Evolutionary conservation across 176 grass and related monocot genomes (phyloP).

Genomic region (Panicum miliaceum): DNA sequence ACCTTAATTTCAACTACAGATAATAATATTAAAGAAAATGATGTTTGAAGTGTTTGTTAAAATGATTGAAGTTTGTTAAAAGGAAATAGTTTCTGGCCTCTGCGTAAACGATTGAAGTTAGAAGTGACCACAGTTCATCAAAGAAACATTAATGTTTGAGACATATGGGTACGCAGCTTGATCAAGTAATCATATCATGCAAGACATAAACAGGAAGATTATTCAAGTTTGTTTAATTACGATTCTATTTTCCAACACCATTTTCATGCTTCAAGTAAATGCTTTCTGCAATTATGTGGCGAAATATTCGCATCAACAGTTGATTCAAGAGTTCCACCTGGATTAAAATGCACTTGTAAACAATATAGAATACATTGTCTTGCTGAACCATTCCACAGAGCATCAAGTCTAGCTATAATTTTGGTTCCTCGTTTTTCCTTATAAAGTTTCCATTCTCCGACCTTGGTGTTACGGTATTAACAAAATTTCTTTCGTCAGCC

Average conservation of each 20-base stretch:
- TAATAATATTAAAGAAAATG: neutral
- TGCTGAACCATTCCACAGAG: neutral
- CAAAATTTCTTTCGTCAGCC: neutral
- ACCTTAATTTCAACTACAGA: neutral
- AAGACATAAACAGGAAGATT: too few species aligned
- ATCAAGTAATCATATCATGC: neutral
- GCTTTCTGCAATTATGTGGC: neutral
- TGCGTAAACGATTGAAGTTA: neutral
- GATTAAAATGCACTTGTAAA: neutral
- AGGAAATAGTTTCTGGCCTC: too few species aligned
- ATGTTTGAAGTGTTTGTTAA: neutral
- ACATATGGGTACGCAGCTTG: neutral
- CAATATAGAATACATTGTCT: neutral
- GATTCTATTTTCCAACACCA: neutral
- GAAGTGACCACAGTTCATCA: neutral
- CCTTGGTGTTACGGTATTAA: neutral
- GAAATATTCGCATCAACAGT: neutral
- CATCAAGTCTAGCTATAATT: neutral
- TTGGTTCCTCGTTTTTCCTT: neutral
- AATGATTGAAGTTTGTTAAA: neutral
- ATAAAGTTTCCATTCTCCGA: neutral
- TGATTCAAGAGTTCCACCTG: neutral
- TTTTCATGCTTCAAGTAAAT: neutral
- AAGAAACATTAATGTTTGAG: neutral
- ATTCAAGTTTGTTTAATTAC: neutral